phyloP scores from a whole-genome alignment of 805 yeast species.

The Cyberlindnera americana region DNA sequence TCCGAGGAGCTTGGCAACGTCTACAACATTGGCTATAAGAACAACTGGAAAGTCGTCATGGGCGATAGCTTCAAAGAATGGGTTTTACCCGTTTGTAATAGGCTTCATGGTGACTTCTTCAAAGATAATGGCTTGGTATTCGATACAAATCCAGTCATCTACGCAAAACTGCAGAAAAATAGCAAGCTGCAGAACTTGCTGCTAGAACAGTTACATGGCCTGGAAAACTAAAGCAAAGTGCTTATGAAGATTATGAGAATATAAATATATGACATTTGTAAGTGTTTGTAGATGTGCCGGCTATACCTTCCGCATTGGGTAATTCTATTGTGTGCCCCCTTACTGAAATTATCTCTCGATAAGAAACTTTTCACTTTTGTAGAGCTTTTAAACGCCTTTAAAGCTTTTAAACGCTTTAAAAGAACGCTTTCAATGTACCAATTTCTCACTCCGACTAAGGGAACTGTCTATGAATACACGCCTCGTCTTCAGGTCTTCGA shows the following conservation, averaged over 20 bases:
- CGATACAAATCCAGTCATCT: constrained; percentile 41
- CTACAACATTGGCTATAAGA: constrained; percentile 64
- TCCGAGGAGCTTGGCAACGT: constrained; percentile 55
- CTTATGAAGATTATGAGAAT: background rate
- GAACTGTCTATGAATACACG: constrained; percentile 35
- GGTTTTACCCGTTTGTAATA: constrained; percentile 57
- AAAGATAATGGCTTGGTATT: constrained; percentile 50
- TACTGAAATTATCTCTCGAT: too few species aligned
- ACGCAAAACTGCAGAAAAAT: constrained; percentile 38
- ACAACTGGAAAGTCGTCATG: constrained; percentile 71
- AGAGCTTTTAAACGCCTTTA: too few species aligned
- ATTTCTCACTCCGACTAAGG: constrained; percentile 4
- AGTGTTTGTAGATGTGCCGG: too few species aligned
- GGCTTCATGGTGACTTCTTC: constrained; percentile 26
- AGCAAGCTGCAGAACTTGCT: constrained; percentile 37
- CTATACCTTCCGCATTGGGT: too few species aligned
- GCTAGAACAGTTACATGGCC: constrained; percentile 10
- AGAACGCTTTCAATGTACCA: background rate
- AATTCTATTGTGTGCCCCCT: too few species aligned
- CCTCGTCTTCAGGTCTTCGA: constrained; percentile 52
- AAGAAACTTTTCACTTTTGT: too few species aligned
- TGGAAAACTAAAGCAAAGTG: background rate
- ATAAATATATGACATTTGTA: too few species aligned
- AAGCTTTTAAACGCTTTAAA: too few species aligned
- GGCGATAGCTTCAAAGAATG: constrained; percentile 65